Conservation (phyloP, 2,329 filamentous ascomycete species). For the Chalaropsis thielavioides region DNA sequence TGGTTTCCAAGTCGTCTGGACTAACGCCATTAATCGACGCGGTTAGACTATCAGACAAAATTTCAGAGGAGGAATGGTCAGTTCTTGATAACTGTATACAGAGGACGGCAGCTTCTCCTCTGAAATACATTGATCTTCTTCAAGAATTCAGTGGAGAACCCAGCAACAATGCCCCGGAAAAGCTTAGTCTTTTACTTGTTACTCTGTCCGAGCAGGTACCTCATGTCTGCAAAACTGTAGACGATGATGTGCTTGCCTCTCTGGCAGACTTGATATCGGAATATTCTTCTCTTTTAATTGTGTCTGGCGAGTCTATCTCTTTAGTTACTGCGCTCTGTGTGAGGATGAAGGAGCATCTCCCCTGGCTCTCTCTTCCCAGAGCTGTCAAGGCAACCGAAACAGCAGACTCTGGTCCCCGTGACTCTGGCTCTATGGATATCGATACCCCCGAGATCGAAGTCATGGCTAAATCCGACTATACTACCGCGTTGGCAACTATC, state of each 20-base stretch:
- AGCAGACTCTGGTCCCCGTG: neutral
- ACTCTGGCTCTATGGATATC: conserved; percentile 6
- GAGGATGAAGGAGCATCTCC: conserved; percentile 24
- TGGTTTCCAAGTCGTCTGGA: conserved; percentile 14
- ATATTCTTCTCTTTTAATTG: conserved; percentile 40
- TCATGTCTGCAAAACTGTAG: conserved; percentile 44
- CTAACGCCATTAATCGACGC: conserved; percentile 14
- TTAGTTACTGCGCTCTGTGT: conserved; percentile 23
- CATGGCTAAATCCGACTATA: neutral
- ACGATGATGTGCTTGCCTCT: conserved; percentile 29
- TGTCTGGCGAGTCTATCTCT: conserved; percentile 31
- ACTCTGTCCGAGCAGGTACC: conserved; percentile 65
- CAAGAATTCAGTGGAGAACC: conserved; percentile 30
- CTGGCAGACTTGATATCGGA: conserved; percentile 44
- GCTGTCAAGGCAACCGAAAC: conserved; percentile 3
- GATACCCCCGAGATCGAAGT: neutral
- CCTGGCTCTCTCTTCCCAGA: conserved; percentile 15
- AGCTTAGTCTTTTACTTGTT: conserved; percentile 49
- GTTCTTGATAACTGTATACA: conserved; percentile 76
- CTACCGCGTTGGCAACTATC: neutral
- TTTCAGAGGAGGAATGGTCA: conserved; percentile 39
- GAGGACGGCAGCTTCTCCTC: conserved; percentile 58
- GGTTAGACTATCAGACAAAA: conserved; percentile 16
- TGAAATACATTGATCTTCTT: conserved; percentile 68
- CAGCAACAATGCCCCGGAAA: conserved; percentile 20